Percentiles rank a stretch among this genome's conserved stretches.
Evolutionary conservation across 129 eudicot species (phyloP).

Genomic region (Rutidosis leptorrhynchoides): DNA sequence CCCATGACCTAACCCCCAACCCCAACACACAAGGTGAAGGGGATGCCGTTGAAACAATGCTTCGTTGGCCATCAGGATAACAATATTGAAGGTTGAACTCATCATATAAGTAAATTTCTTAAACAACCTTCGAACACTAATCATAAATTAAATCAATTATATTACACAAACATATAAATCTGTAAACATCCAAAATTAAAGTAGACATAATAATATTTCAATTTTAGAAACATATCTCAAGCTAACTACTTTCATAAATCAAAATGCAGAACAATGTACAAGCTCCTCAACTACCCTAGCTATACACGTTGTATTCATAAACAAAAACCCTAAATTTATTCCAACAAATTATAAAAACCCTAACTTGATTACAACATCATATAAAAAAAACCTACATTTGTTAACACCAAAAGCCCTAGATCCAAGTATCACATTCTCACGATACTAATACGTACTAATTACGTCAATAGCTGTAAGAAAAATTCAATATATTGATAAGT

Average conservation of each 20-base stretch:
- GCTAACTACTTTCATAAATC: constrained; percentile 10
- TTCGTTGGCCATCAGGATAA: constrained; percentile 17
- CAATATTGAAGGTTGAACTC: constrained; percentile 8
- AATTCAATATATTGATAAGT: constrained; percentile 1
- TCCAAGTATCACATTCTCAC: constrained; percentile 23
- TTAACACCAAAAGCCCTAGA: constrained; percentile 22
- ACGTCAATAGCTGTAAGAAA: constrained; percentile 2
- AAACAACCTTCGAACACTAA: constrained; percentile 7
- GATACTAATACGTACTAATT: constrained; percentile 6
- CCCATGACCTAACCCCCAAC: too few relatives aligned
- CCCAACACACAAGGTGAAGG: too few relatives aligned
- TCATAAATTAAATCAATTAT: constrained; percentile 16
- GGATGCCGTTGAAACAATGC: too few relatives aligned
- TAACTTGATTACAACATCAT: constrained; percentile 16
- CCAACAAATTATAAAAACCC: constrained; percentile 22
- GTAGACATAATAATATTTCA: background rate
- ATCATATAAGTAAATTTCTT: background rate
- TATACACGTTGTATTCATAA: background rate
- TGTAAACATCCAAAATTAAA: constrained; percentile 10
- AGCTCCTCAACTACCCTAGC: constrained; percentile 1
- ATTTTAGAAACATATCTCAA: constrained; percentile 5
- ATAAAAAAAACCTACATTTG: background rate
- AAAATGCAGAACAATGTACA: constrained; percentile 1
- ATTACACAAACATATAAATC: background rate
- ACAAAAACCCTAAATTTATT: constrained; percentile 13